Base-by-base conservation (phyloP, 2,329 filamentous ascomycete genomes). In the Bipolaris cookei region DNA sequence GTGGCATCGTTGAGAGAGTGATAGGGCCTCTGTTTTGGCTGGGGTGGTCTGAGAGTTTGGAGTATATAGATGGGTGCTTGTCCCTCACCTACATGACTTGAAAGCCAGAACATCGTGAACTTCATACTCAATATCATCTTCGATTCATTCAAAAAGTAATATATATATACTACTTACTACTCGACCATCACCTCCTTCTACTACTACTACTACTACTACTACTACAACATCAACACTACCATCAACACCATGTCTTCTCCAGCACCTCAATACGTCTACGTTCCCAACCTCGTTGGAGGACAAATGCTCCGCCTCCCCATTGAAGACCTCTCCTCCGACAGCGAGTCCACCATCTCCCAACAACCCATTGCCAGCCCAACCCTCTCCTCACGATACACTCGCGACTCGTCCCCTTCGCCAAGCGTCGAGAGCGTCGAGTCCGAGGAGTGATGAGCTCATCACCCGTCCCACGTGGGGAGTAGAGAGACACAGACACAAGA, bases 211-310 rank as follows among this genome's bases (percentile, higher is more conserved):
- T 10, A 16, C 21, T 23, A 18, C 16, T 13, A 44, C 21, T 4
- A 14, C 51, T 6, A 39, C 38, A 44, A 30, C 39, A 25, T 1
- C 4, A 42, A 14, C 51, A 39, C 45, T 20, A 41, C 54, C 56
- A 53, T 50, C 58, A 65, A 49, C 51, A 48, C n/a, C 32, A 72
- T 74, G 71, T 73, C 71, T 59, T 65, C 69, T 35, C 65, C 68
- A 48, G 51, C 61, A 39, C 60, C 65, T 21, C 65, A 73, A 68
- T 75, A 72, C 63, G 71, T 75, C 59, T 76, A 76, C 69, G 75
- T 76, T 53, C 72, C 73, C 64, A 76, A 76, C 65, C 69, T 76
- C 7, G 72, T 75, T 49, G 73, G 73, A 50, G 66, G 72, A 43
- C 73, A 76, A 59, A 73, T 75, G 65, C 70, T 76, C 39, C 71